A percentile compares a stretch with the other conserved stretches of the same genome.
Conservation (phyloP, 1,284 basidiomycete species). For the Waitea zeae region DNA sequence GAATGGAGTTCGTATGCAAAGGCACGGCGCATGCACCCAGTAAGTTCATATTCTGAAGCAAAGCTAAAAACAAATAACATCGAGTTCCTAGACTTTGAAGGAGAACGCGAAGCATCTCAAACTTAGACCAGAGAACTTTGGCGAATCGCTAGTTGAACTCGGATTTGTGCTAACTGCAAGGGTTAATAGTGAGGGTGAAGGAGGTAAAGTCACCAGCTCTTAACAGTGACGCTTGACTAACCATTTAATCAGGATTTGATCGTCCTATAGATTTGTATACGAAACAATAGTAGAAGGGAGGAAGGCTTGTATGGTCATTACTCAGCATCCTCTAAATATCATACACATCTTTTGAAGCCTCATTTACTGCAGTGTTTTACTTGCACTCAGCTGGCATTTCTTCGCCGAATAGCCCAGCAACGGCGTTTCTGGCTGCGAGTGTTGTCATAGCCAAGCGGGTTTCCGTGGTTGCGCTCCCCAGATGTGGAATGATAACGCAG, state of each 20-base stretch:
- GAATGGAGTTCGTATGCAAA: constrained; percentile 66
- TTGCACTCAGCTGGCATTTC: constrained; percentile 36
- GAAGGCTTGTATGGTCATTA: too few relatives aligned
- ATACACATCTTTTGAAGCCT: too few relatives aligned
- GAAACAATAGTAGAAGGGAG: too few relatives aligned
- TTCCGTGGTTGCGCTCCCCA: constrained; percentile 80
- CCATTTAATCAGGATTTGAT: constrained; percentile 21
- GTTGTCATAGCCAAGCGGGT: constrained; percentile 73
- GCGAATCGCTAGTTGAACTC: constrained; percentile 28
- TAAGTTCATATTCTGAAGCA: constrained; percentile 9
- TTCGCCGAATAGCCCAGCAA: constrained; percentile 29
- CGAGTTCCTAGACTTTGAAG: constrained; percentile 25
- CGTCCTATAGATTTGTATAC: constrained; percentile 29
- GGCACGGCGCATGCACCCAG: constrained; percentile 47
- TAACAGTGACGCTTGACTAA: not conserved
- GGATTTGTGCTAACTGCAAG: constrained; percentile 39
- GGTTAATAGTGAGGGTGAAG: constrained; percentile 37
- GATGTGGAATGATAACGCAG: constrained; percentile 83
- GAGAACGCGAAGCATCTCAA: constrained; percentile 35
- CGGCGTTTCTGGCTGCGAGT: constrained; percentile 49
- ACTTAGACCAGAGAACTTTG: constrained; percentile 47
- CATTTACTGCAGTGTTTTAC: too few relatives aligned
- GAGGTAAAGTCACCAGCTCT: constrained; percentile 19
- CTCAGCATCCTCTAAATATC: too few relatives aligned
- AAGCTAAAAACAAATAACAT: constrained; percentile 1